These are phyloP conservation scores for Paraphaeosphaeria minitans DNA, from an alignment of 2,329 filamentous ascomycete genomes.

Conservation along the genomic window DNA sequence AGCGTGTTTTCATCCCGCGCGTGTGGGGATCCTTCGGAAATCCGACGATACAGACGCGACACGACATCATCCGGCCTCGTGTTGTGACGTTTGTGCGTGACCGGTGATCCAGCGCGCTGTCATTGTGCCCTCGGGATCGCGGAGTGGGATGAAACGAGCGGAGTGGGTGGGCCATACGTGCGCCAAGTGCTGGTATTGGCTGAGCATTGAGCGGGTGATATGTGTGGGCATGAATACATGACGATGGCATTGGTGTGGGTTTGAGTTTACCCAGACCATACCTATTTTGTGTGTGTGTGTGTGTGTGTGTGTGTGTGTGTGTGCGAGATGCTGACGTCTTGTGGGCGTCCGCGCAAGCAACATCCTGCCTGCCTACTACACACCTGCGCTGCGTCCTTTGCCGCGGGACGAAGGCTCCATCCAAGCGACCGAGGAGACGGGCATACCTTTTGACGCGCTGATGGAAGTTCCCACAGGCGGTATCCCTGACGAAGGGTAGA, in stretches of 20 bases:
- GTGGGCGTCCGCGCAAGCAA: not conserved
- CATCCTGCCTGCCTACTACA: not conserved
- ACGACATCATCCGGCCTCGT: not conserved
- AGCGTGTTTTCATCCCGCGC: not conserved
- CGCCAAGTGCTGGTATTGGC: not conserved
- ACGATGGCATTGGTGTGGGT: not conserved
- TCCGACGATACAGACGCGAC: not conserved
- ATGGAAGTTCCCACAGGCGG: not conserved
- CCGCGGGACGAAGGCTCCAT: not conserved
- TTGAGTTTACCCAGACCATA: not conserved
- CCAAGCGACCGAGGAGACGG: not conserved
- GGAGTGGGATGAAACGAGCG: not conserved
- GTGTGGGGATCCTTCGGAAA: not conserved
- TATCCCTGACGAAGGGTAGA: not conserved
- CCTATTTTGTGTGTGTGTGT: too few species aligned
- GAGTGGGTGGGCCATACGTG: not conserved
- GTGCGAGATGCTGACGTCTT: not conserved
- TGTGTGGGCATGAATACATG: not conserved
- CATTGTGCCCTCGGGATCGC: not conserved
- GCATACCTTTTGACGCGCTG: not conserved
- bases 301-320: too few species aligned
- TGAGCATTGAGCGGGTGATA: not conserved
- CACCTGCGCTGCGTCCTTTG: not conserved
- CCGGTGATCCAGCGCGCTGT: not conserved
- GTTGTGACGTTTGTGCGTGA: not conserved